Evolutionary conservation across 2,329 filamentous ascomycete genomes (phyloP).

Genomic region (Fusarium redolens): DNA sequence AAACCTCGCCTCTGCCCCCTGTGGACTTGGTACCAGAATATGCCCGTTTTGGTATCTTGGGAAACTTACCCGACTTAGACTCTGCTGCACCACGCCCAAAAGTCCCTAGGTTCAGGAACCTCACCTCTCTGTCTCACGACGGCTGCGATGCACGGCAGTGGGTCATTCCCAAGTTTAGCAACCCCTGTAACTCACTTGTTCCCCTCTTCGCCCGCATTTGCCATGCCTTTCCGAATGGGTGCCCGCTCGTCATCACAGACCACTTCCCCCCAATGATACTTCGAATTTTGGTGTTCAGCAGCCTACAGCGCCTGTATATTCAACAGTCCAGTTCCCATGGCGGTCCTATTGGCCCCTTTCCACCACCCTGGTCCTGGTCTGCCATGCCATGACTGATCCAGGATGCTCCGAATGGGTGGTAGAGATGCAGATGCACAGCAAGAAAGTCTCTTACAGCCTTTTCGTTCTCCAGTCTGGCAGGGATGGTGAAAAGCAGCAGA

Average conservation of each 20-base stretch:
- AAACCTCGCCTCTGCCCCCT: conserved; percentile 41
- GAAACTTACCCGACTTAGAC: conserved; percentile 3
- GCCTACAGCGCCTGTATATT: conserved; percentile 32
- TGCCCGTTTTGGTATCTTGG: conserved; percentile 32
- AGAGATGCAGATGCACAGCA: conserved; percentile 38
- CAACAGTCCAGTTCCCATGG: conserved; percentile 30
- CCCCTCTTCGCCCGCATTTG: conserved; percentile 30
- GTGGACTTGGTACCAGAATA: conserved; percentile 29
- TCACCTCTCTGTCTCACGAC: conserved; percentile 9
- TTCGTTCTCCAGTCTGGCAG: conserved; percentile 32
- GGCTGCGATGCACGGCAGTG: conserved; percentile 31
- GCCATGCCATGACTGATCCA: conserved; percentile 32
- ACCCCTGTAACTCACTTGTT: conserved; percentile 29
- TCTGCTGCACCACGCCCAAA: conserved; percentile 20
- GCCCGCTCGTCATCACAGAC: conserved; percentile 42
- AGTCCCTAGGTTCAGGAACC: conserved; percentile 20
- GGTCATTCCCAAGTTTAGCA: conserved; percentile 28
- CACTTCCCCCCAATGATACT: conserved; percentile 39
- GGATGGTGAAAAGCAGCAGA: conserved; percentile 27
- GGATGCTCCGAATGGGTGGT: conserved; percentile 42
- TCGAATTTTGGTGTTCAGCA: conserved; percentile 34
- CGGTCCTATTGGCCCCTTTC: conserved; percentile 40
- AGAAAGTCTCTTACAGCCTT: conserved; percentile 29
- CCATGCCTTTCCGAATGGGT: conserved; percentile 32
- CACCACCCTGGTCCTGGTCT: conserved; percentile 35